phyloP scores from a whole-genome alignment of 2,329 filamentous ascomycete genomes.

The Trichoderma citrinoviride region DNA sequence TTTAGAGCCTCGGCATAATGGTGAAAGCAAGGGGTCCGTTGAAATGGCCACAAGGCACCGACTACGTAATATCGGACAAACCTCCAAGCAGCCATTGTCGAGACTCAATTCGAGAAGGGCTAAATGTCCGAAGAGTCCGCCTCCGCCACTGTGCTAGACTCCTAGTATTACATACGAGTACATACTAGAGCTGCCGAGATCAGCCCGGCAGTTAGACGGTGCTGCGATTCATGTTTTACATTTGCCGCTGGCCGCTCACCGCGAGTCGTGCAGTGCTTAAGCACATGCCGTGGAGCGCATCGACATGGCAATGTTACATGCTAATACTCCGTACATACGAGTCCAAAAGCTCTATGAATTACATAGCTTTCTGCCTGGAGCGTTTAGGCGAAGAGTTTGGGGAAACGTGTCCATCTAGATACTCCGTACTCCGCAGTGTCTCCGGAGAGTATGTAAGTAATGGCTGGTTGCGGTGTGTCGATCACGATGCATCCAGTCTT shows the following conservation, averaged over 20 bases:
- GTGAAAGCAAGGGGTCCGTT: too few species aligned
- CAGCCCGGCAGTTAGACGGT: not conserved
- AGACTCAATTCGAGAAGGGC: not conserved
- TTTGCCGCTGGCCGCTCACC: not conserved
- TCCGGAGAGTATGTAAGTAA: too few species aligned
- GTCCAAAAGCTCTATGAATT: too few species aligned
- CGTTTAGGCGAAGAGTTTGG: not conserved
- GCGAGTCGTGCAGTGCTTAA: slow-evolving; percentile 1
- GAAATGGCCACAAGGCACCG: not conserved
- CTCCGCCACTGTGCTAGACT: not conserved
- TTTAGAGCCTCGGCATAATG: not conserved
- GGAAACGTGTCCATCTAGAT: not conserved
- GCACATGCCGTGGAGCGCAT: not conserved
- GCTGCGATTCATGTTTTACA: slow-evolving; percentile 6
- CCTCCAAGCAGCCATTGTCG: not conserved
- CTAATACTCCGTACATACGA: too few species aligned
- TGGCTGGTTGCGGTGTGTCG: not conserved
- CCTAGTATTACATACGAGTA: too few species aligned
- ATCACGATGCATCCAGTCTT: not conserved
- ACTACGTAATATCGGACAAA: too few species aligned
- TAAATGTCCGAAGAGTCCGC: not conserved
- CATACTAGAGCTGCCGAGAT: not conserved
- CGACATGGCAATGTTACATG: not conserved
- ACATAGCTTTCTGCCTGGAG: not conserved
- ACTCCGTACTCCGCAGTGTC: too few species aligned